phyloP scores from a whole-genome alignment of 2,329 filamentous ascomycete genomes.

The Trichocomaceae sp. region DNA sequence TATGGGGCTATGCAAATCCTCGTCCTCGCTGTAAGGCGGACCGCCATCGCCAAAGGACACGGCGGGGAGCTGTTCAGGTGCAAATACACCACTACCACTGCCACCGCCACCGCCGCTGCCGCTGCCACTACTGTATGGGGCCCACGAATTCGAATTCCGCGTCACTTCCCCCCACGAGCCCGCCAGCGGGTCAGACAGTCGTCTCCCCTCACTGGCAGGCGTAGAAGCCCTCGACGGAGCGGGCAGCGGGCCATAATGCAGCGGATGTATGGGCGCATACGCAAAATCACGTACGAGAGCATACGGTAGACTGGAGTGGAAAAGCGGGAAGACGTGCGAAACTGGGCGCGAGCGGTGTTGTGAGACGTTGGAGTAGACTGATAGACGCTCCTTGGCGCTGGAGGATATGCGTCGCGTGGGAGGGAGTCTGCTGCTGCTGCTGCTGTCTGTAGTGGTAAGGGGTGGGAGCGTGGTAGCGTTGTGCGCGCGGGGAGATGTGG shows the following conservation, averaged over 20 bases:
- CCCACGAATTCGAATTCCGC: conserved; percentile 50
- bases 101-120: conserved; percentile 33
- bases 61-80: conserved; percentile 60
- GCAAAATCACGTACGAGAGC: conserved; percentile 94
- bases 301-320: conserved; percentile 79
- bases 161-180: conserved; percentile 72
- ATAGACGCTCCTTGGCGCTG: conserved; percentile 72
- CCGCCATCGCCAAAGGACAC: conserved; percentile 74
- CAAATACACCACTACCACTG: conserved; percentile 15
- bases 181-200: conserved; percentile 75
- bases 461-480: not conserved
- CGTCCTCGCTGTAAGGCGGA: conserved; percentile 90
- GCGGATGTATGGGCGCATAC: conserved; percentile 71
- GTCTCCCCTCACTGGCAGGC: conserved; percentile 69
- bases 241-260: conserved; percentile 89
- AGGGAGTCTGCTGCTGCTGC: conserved; percentile 52
- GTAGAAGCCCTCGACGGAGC: conserved; percentile 77
- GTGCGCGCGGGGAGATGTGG: conserved; percentile 6
- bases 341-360: conserved; percentile 64
- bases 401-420: conserved; percentile 64
- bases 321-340: conserved; percentile 75
- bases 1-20: conserved; percentile 82
- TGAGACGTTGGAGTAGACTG: conserved; percentile 72
- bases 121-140: conserved; percentile 21
- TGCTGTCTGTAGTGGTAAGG: conserved; percentile 20